phyloP scores from a whole-genome alignment of 371 early-diverging fungal species.

The Rhizopus delemar region DNA sequence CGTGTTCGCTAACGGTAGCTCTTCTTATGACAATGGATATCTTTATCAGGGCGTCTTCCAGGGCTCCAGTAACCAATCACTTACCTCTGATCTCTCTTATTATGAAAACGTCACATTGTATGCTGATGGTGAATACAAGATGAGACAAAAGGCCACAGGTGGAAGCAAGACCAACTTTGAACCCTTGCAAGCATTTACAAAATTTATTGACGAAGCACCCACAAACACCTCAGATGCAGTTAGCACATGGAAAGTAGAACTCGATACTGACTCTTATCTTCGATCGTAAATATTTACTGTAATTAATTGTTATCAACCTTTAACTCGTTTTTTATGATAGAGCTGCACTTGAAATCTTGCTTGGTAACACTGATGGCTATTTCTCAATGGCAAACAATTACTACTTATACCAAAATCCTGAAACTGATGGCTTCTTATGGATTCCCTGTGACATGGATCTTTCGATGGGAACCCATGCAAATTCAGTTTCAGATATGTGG shows the following conservation, averaged over 20 bases:
- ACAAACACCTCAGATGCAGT: conserved; percentile 12
- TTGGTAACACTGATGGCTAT: conserved; percentile 33
- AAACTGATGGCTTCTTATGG: conserved; percentile 12
- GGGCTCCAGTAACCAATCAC: background rate
- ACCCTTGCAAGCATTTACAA: conserved; percentile 34
- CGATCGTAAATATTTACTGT: conserved; percentile 2
- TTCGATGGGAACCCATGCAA: conserved; percentile 7
- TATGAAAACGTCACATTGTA: conserved; percentile 24
- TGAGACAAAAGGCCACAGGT: conserved; percentile 13
- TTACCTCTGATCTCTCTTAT: conserved; percentile 21
- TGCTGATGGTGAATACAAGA: conserved; percentile 28
- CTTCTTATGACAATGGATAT: conserved; percentile 33
- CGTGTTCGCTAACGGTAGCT: conserved; percentile 34
- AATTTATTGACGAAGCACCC: conserved; percentile 31
- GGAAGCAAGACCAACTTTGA: conserved; percentile 10
- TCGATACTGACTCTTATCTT: conserved; percentile 31
- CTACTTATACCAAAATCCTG: conserved; percentile 26
- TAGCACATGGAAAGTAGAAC: conserved; percentile 27
- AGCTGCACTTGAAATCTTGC: conserved; percentile 33
- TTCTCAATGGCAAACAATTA: conserved; percentile 25
- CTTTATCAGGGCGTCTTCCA: conserved; percentile 32
- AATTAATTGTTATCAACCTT: background rate
- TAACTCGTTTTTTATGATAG: background rate
- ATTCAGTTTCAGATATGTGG: conserved; percentile 11
- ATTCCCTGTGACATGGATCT: conserved; percentile 25